phyloP scores from a whole-genome alignment of 768 basidiomycete genomes.

The Clavaria fumosa region DNA sequence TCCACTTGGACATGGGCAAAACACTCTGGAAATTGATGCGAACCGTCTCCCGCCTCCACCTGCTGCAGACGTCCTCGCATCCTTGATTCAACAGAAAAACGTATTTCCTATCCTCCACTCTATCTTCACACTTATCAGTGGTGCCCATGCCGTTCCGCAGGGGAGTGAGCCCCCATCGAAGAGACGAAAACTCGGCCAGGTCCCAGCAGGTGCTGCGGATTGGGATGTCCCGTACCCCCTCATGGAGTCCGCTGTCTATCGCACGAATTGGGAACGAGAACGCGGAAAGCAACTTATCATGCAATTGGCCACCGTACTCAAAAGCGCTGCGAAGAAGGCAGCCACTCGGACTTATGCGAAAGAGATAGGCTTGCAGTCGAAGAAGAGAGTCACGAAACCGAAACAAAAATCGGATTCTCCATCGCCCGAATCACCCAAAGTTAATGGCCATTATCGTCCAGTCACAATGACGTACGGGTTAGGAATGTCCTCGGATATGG shows the following conservation, averaged over 20 bases:
- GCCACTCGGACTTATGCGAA: slow-evolving; percentile 35
- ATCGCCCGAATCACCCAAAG: slow-evolving; percentile 11
- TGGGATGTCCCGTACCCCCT: slow-evolving; percentile 82
- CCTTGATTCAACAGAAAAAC: slow-evolving; percentile 48
- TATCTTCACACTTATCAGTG: slow-evolving; percentile 39
- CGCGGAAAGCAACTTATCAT: slow-evolving; percentile 45
- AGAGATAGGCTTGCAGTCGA: no score
- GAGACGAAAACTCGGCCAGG: slow-evolving; percentile 45
- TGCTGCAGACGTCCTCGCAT: slow-evolving; percentile 41
- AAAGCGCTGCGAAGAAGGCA: slow-evolving; percentile 44
- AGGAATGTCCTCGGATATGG: no score
- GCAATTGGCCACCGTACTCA: slow-evolving; percentile 46
- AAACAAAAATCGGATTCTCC: not conserved
- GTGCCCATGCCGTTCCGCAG: not conserved
- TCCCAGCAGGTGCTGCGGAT: slow-evolving; percentile 67
- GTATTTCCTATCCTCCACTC: slow-evolving; percentile 50
- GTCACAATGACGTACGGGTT: slow-evolving; percentile 20
- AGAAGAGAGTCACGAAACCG: slow-evolving; percentile 10
- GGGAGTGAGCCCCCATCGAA: slow-evolving; percentile 21
- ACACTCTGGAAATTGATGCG: slow-evolving; percentile 20
- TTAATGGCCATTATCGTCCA: slow-evolving; percentile 20
- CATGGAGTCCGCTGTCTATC: slow-evolving; percentile 42
- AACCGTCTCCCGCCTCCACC: slow-evolving; percentile 32
- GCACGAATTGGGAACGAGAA: slow-evolving; percentile 45
- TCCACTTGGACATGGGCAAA: slow-evolving; percentile 14